Evolutionary conservation across 192 early-diverging fungal genomes (phyloP).

Genomic region (Coemansia sp.): DNA sequence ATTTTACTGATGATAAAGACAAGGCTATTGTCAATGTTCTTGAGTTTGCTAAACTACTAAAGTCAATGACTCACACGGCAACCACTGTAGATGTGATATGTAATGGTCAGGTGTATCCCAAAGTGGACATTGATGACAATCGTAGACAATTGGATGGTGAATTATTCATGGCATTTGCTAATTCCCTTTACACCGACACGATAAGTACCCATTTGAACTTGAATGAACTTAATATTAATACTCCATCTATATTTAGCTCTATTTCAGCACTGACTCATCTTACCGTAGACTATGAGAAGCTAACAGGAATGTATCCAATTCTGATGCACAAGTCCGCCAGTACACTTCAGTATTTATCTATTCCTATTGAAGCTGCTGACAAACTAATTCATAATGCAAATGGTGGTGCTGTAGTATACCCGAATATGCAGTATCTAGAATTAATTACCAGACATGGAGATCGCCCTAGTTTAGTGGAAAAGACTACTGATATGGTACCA

Average conservation of each 20-base stretch:
- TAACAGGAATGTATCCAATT: neutral
- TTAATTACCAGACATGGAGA: neutral
- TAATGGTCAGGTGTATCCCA: neutral
- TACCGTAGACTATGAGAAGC: neutral
- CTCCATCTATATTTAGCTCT: neutral
- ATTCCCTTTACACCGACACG: too few species aligned
- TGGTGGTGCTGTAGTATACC: neutral
- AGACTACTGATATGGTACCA: neutral
- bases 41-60: neutral
- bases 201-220: too few species aligned
- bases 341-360: neutral
- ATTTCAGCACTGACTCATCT: neutral
- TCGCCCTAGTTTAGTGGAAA: neutral
- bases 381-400: neutral
- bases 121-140: neutral
- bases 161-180: too few species aligned
- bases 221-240: too few species aligned
- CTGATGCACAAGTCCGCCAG: neutral
- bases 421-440: neutral
- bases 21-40: neutral
- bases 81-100: neutral
- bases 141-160: too few species aligned
- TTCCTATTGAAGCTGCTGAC: too few species aligned
- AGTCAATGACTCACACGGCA: neutral
- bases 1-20: neutral